phyloP scores from a whole-genome alignment of 2,329 filamentous ascomycete species.

The Rhytidhysteron rufulum region DNA sequence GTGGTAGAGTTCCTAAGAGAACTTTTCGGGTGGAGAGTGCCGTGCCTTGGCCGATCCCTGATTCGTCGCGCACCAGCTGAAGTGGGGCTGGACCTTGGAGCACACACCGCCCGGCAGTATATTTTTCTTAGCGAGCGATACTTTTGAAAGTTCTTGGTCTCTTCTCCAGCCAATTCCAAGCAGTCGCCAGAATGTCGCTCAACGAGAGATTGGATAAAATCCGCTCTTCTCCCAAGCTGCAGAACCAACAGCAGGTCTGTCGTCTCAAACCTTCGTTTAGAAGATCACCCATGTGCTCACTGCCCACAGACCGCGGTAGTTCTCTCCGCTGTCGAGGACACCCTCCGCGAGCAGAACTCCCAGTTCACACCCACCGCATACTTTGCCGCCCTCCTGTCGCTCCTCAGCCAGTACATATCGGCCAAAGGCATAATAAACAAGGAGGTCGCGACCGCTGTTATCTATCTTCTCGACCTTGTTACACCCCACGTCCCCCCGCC shows the following conservation, averaged over 20 bases:
- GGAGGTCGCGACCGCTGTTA: slow-evolving; percentile 77
- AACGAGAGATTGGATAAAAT: slow-evolving; percentile 96
- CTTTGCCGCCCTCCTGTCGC: slow-evolving; percentile 88
- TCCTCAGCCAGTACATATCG: slow-evolving; percentile 73
- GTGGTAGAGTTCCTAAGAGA: too few species aligned
- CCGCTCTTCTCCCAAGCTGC: slow-evolving; percentile 82
- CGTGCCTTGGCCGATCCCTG: too few species aligned
- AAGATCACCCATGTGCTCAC: slow-evolving; percentile 4
- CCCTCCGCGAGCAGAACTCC: slow-evolving; percentile 81
- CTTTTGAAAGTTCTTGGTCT: too few species aligned
- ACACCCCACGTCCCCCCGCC: slow-evolving; percentile 80
- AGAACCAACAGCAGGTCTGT: slow-evolving; percentile 86
- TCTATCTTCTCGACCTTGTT: slow-evolving; percentile 93
- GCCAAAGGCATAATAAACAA: slow-evolving; percentile 67
- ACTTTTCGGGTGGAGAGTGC: too few species aligned
- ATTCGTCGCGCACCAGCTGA: background rate
- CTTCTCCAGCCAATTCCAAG: background rate
- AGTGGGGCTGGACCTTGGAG: too few species aligned
- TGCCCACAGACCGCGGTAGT: slow-evolving; percentile 70
- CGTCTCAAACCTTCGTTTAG: slow-evolving; percentile 1
- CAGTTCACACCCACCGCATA: slow-evolving; percentile 84
- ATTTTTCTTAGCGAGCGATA: background rate
- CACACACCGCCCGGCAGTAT: background rate
- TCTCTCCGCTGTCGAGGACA: slow-evolving; percentile 87
- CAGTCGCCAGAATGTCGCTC: slow-evolving; percentile 51